Percentiles rank a stretch among this genome's conserved stretches.
phyloP scores from a whole-genome alignment of 1,139 yeast genomes.

The Saccharomyces hybrid region DNA sequence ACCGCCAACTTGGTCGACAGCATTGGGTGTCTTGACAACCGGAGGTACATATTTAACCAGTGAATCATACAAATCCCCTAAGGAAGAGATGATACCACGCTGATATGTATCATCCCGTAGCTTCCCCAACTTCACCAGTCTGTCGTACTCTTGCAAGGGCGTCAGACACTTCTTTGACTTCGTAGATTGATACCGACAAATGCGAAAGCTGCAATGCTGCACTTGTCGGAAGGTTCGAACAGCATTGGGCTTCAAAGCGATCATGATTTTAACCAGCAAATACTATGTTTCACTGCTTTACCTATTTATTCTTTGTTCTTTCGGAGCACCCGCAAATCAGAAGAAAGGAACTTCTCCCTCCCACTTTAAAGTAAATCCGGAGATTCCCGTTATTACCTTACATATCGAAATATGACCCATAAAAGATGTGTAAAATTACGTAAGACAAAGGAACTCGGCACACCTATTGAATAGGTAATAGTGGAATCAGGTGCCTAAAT shows the following conservation, averaged over 20 bases:
- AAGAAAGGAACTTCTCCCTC: neutral
- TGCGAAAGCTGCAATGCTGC: slow-evolving; percentile 1
- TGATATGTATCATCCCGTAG: slow-evolving; percentile 64
- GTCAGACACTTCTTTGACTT: slow-evolving; percentile 9
- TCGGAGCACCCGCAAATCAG: neutral
- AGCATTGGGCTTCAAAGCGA: neutral
- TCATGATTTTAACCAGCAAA: neutral
- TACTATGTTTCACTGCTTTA: neutral
- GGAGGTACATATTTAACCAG: slow-evolving; percentile 51
- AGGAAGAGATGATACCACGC: slow-evolving; percentile 45
- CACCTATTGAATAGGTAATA: neutral
- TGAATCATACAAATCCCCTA: slow-evolving; percentile 45
- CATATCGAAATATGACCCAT: neutral
- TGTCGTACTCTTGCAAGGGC: slow-evolving; percentile 58
- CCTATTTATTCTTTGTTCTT: neutral
- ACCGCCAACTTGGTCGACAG: slow-evolving; percentile 40
- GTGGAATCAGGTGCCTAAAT: neutral
- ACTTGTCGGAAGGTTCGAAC: neutral
- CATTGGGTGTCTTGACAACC: slow-evolving; percentile 41
- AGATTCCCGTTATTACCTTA: neutral
- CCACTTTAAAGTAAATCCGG: neutral
- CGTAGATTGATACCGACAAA: neutral
- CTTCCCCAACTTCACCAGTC: slow-evolving; percentile 43
- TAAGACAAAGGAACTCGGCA: neutral
- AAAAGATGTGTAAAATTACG: neutral